Percentiles rank a stretch among this genome's conserved stretches.
Evolutionary conservation across 2,329 filamentous ascomycete species (phyloP).

Genomic region (Mariannaea elegans): DNA sequence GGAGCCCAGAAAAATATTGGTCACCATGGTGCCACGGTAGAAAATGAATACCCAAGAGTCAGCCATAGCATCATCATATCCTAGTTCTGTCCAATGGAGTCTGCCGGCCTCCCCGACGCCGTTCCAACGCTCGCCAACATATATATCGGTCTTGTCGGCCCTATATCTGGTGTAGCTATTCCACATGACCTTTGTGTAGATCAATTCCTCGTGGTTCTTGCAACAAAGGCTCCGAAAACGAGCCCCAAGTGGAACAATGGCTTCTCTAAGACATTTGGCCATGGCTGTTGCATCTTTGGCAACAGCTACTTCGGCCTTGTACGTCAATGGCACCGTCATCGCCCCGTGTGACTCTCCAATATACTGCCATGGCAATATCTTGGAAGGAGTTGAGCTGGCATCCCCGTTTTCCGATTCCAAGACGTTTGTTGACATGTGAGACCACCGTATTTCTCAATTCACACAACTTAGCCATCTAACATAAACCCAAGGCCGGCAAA

Average conservation of each 20-base stretch:
- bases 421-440: constrained; percentile 75
- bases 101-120: constrained; percentile 1
- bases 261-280: constrained; percentile 35
- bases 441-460: constrained; percentile 10
- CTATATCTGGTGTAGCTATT: neutral
- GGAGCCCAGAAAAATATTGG: neutral
- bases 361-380: constrained; percentile 72
- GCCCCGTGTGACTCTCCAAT: constrained; percentile 74
- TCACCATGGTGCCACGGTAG: neutral
- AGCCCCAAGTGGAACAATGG: constrained; percentile 34
- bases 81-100: neutral
- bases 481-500: constrained; percentile 61
- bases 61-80: neutral
- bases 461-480: constrained; percentile 25
- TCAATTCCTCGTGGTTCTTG: neutral
- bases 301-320: constrained; percentile 56
- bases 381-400: constrained; percentile 70
- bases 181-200: neutral
- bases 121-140: neutral
- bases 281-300: constrained; percentile 40
- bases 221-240: neutral
- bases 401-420: constrained; percentile 73
- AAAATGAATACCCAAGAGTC: neutral
- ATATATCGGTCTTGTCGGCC: neutral
- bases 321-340: constrained; percentile 66